Evolutionary conservation across 2,329 filamentous ascomycete species (phyloP).

Genomic region (Scorias spongiosa): DNA sequence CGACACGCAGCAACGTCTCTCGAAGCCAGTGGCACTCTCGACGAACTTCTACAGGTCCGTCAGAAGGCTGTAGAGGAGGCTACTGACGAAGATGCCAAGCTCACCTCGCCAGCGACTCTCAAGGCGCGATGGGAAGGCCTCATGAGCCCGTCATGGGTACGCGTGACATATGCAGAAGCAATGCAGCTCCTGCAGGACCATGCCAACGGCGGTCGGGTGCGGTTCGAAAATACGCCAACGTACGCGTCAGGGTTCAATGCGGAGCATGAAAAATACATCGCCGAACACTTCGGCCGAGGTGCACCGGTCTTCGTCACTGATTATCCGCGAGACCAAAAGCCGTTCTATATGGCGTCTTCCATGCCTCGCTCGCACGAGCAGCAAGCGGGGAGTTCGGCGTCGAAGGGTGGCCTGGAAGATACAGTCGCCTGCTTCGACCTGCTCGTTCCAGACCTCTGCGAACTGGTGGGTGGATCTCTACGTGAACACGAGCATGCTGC

Average conservation of each 20-base stretch:
- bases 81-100: slow-evolving; percentile 15
- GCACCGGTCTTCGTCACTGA: slow-evolving; percentile 79
- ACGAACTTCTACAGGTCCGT: slow-evolving; percentile 34
- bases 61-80: slow-evolving; percentile 15
- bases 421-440: slow-evolving; percentile 88
- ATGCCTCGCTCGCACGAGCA: slow-evolving; percentile 2
- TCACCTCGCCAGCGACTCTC: slow-evolving; percentile 30
- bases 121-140: slow-evolving; percentile 59
- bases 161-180: slow-evolving; percentile 69
- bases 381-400: slow-evolving; percentile 1
- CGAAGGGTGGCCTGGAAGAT: slow-evolving; percentile 6
- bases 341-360: slow-evolving; percentile 71
- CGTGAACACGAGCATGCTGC: slow-evolving; percentile 63
- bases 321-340: slow-evolving; percentile 79
- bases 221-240: slow-evolving; percentile 52
- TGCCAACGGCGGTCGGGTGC: slow-evolving; percentile 25
- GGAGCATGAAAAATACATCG: slow-evolving; percentile 85
- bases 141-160: slow-evolving; percentile 58
- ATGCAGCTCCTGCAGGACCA: slow-evolving; percentile 51
- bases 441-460: slow-evolving; percentile 69
- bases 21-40: slow-evolving; percentile 33
- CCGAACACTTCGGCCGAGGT: slow-evolving; percentile 46
- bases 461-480: slow-evolving; percentile 77
- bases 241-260: slow-evolving; percentile 69
- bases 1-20: slow-evolving; percentile 39